Conservation (phyloP, 2,329 filamentous ascomycete species). For the Hypoxylon sp. region DNA sequence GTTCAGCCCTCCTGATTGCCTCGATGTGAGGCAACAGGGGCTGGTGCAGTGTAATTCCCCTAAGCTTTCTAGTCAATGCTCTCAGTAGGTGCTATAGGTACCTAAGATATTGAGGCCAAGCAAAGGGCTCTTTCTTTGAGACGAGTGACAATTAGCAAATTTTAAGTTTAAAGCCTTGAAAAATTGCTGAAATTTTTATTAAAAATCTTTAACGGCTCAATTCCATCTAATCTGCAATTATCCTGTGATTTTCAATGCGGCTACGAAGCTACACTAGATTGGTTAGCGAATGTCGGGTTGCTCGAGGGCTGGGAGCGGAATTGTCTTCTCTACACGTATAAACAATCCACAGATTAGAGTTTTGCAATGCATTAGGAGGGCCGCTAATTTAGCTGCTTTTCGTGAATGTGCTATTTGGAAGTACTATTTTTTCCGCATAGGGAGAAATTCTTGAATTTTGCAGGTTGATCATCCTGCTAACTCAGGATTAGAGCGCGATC, state of each 20-base stretch:
- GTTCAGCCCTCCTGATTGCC: background rate
- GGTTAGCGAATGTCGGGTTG: too few species aligned
- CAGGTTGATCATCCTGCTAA: background rate
- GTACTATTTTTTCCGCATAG: conserved; percentile 30
- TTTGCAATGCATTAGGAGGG: background rate
- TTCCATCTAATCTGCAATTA: background rate
- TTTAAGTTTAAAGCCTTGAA: too few species aligned
- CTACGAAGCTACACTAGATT: background rate
- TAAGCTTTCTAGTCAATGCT: too few species aligned
- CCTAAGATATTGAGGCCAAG: too few species aligned
- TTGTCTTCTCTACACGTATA: background rate
- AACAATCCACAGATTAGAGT: background rate
- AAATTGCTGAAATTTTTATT: background rate
- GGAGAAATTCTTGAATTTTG: background rate
- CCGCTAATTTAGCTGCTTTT: background rate
- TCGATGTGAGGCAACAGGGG: background rate
- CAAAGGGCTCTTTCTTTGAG: too few species aligned
- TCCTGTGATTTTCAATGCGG: background rate
- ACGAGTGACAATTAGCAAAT: too few species aligned
- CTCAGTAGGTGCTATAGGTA: too few species aligned
- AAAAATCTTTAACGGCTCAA: background rate
- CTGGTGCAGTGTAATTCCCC: background rate
- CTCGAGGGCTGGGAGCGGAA: background rate
- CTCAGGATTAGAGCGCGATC: background rate
- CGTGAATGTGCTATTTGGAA: background rate